Evolutionary conservation across 108 stramenopile species (phyloP).

Genomic region (Nitzschia sp.): DNA sequence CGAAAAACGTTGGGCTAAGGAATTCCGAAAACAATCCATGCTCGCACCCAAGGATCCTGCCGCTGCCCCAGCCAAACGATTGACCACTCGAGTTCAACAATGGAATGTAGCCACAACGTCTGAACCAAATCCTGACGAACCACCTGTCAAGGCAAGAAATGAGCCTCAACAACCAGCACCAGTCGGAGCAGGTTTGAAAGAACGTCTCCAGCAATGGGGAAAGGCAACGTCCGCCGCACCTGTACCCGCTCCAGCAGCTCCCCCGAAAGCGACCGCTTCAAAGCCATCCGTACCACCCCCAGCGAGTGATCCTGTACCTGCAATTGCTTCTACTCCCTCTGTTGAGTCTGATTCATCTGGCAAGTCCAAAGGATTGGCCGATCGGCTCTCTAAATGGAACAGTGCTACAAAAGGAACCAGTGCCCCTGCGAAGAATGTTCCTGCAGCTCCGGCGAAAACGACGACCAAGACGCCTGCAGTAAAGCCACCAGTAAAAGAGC

Average conservation of each 20-base stretch:
- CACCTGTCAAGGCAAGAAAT: background rate
- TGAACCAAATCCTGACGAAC: background rate
- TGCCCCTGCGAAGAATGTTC: background rate
- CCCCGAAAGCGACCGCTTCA: no score
- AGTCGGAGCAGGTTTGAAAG: background rate
- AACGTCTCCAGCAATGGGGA: background rate
- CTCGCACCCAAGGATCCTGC: background rate
- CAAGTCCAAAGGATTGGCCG: background rate
- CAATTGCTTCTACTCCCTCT: no score
- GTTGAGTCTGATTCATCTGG: no score
- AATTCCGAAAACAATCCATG: slow-evolving; percentile 15
- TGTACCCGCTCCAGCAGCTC: background rate
- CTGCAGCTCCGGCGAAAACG: no score
- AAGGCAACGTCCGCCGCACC: background rate
- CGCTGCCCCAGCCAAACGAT: background rate
- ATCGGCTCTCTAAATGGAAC: background rate
- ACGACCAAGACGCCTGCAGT: background rate
- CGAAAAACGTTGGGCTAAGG: slow-evolving; percentile 31
- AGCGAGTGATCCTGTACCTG: no score
- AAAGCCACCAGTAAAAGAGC: background rate
- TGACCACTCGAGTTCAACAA: background rate
- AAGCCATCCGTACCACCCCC: no score
- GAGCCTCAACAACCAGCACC: background rate
- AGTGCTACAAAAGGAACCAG: background rate
- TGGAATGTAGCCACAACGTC: background rate